Evolutionary conservation across 495 filamentous ascomycete species (phyloP).

Genomic region (Trichocladium uniseriatum): DNA sequence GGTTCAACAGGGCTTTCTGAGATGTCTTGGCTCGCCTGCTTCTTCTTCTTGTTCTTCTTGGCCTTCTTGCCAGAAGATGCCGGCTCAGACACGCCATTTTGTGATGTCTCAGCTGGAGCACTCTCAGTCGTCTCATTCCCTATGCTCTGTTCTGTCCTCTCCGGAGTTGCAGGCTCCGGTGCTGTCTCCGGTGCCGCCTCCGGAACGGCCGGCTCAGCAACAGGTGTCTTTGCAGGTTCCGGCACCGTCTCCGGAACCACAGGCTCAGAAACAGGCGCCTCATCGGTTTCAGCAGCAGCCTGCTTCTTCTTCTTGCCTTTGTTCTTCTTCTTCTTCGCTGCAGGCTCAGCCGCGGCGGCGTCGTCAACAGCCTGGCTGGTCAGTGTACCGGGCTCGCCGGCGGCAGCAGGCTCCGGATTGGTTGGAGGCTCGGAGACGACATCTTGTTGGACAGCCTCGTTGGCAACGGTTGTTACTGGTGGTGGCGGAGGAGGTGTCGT

Average conservation of each 20-base stretch:
- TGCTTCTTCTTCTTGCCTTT: conserved; percentile 25
- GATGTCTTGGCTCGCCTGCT: conserved; percentile 12
- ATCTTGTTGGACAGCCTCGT: conserved; percentile 5
- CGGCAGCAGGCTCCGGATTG: background rate
- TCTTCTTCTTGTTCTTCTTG: conserved; percentile 29
- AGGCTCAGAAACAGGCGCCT: conserved; percentile 2
- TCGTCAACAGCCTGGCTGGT: background rate
- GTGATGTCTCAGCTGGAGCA: conserved; percentile 1
- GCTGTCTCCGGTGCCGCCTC: too few species aligned
- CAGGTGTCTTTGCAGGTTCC: too few species aligned
- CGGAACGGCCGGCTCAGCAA: background rate
- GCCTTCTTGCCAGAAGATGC: conserved; percentile 14
- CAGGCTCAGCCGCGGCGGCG: conserved; percentile 2
- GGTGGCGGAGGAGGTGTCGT: background rate
- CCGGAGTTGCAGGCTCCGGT: too few species aligned
- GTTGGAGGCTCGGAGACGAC: background rate
- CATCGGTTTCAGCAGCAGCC: conserved; percentile 13
- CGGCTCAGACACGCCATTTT: conserved; percentile 10
- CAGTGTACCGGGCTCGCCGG: background rate
- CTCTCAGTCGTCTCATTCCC: background rate
- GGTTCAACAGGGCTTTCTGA: background rate
- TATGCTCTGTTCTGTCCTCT: background rate
- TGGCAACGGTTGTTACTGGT: background rate
- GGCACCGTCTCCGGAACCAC: background rate
- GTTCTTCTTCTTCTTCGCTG: conserved; percentile 15